Base-by-base conservation (phyloP, 352 stramenopile species). In the Phytophthora hibernalis region DNA sequence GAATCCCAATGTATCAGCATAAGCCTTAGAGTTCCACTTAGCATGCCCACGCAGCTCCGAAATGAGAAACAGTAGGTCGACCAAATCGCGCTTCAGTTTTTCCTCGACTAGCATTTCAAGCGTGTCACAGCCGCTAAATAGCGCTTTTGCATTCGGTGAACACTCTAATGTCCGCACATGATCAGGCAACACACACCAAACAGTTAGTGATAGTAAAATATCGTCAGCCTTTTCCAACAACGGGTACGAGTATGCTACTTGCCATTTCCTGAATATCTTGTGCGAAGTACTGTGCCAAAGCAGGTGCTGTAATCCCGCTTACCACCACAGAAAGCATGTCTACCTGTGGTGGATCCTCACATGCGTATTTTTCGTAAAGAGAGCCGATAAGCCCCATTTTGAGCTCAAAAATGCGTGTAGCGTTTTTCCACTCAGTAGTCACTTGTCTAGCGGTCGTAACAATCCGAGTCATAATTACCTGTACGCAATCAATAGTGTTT, bases 261-360 rank as follows among this genome's bases (percentile, higher is more conserved):
- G 91, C 85, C 80, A 90, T 88, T 67, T 92, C 85, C 47, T 92
- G 83, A 47, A 93, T 93, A 56, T 93, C 83, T 65, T 93, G 85
- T 2, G 85, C 83, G 64, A 93, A 93, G 45, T 90, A 93, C 53
- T 93, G 85, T 1, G 82, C 80, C 6, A 93, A 61, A 12, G 82
- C 83, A 22, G 85, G 85, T 7, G 82, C 68, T 20, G 79, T 82
- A 47, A 91, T 87, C 0, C 85, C 85, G 8, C 68, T 86, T 1
- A 79, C 80, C 15, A 86, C 59, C 5, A 83, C 66, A 1, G 80
- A 79, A n/a, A 93, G 70, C 85, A 93, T 92, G 49, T 93, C 83
- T 9, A 84, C 75, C 48, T 92, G 85, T 20, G 85, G 83, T 12
- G 80, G 70, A 16, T 87, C 79, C 3, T 87, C 72, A 43, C 74